A percentile compares a stretch with the other conserved stretches of the same genome.
phyloP scores from a whole-genome alignment of 108 stramenopile genomes.

The Schizochytrium sp. region DNA sequence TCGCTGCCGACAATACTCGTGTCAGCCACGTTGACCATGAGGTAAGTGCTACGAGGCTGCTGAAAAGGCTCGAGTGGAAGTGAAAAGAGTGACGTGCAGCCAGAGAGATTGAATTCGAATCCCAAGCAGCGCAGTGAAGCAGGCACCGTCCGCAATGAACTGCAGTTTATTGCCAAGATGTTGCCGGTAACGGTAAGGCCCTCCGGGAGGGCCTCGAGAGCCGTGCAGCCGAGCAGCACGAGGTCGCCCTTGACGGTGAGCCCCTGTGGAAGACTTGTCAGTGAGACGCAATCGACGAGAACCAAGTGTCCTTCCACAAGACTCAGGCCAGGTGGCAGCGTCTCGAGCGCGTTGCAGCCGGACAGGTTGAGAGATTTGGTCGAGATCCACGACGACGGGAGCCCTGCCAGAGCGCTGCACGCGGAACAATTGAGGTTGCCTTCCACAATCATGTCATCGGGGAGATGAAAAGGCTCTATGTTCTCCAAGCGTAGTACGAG shows the following conservation, averaged over 20 bases:
- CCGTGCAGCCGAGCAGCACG: neutral
- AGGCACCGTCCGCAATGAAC: neutral
- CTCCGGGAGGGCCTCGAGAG: neutral
- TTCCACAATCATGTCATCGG: neutral
- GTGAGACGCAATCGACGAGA: neutral
- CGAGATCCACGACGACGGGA: neutral
- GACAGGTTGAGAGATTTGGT: neutral
- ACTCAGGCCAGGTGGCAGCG: neutral
- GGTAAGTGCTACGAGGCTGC: neutral
- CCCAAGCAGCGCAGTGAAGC: neutral
- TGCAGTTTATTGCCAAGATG: neutral
- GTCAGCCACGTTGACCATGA: neutral
- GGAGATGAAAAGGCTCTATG: neutral
- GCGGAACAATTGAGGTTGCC: neutral
- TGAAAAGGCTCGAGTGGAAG: neutral
- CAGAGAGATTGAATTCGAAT: neutral
- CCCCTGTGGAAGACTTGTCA: neutral
- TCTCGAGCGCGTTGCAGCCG: neutral
- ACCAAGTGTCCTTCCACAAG: neutral
- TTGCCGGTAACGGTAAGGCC: neutral
- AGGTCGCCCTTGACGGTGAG: neutral
- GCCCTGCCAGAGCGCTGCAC: neutral
- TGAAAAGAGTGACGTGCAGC: neutral
- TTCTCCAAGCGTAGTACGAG: neutral
- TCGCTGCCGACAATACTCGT: neutral